A percentile compares a stretch with the other conserved stretches of the same genome.
These are phyloP conservation scores for Marasmius oreades DNA, from an alignment of 1,284 basidiomycete species.

Conservation along the genomic window DNA sequence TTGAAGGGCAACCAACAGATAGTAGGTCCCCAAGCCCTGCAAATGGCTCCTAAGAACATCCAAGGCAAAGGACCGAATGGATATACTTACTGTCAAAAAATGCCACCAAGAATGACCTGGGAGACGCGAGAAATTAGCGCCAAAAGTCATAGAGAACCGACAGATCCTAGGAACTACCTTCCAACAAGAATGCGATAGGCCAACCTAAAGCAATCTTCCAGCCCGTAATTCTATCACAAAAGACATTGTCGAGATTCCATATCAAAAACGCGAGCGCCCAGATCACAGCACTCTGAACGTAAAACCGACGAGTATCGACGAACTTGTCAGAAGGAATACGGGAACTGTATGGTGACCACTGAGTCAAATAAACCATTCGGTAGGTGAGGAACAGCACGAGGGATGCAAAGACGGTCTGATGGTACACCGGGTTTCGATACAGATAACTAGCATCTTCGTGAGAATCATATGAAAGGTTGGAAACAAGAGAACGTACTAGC, in stretches of 20 bases:
- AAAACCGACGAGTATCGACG: conserved; percentile 35
- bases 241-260: conserved; percentile 70
- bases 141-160: background rate
- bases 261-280: conserved; percentile 58
- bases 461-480: background rate
- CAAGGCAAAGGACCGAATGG: conserved; percentile 3
- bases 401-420: conserved; percentile 57
- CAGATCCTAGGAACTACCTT: conserved; percentile 35
- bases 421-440: conserved; percentile 63
- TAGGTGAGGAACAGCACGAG: conserved; percentile 42
- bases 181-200: conserved; percentile 61
- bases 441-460: conserved; percentile 34
- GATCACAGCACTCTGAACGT: conserved; percentile 40
- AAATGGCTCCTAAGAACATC: background rate
- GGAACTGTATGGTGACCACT: conserved; percentile 34
- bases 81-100: conserved; percentile 47
- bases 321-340: conserved; percentile 42
- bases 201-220: conserved; percentile 56
- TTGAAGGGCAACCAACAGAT: conserved; percentile 55
- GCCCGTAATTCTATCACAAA: conserved; percentile 48
- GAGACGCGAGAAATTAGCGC: background rate
- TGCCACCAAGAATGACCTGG: conserved; percentile 72
- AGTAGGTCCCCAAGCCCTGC: conserved; percentile 55
- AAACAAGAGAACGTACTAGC: conserved; percentile 45
- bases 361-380: conserved; percentile 48